A percentile compares a stretch with the other conserved stretches of the same genome.
Conservation (phyloP, 2,329 filamentous ascomycete species). For the Zasmidium angulare region DNA sequence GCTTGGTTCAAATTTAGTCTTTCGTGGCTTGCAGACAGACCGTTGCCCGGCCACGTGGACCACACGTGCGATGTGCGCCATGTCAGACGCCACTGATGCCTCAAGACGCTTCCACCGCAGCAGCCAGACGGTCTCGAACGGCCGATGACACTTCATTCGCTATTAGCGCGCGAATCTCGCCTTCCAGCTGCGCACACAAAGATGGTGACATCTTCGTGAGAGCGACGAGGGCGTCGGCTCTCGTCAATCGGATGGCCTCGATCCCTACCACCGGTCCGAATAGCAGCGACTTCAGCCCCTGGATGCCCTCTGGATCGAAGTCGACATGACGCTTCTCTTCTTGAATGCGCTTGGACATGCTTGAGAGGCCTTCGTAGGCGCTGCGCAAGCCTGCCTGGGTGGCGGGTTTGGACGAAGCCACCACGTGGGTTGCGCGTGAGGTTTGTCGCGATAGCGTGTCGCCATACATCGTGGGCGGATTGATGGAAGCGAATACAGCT, state of each 20-base stretch:
- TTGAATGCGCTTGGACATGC: constrained; percentile 14
- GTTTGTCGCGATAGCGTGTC: constrained; percentile 17
- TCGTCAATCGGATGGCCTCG: constrained; percentile 30
- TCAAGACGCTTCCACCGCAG: neutral
- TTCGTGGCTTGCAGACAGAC: neutral
- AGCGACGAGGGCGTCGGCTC: constrained; percentile 30
- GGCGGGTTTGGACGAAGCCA: constrained; percentile 17
- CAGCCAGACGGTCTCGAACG: constrained; percentile 21
- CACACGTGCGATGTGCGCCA: neutral
- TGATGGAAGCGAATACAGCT: constrained; percentile 32
- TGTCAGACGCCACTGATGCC: neutral
- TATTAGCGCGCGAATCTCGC: constrained; percentile 19
- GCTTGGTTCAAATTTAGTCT: neutral
- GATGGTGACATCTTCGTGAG: constrained; percentile 18
- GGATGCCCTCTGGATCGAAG: constrained; percentile 7
- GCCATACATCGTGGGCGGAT: constrained; percentile 23
- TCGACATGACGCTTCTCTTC: constrained; percentile 6
- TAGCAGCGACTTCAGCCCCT: constrained; percentile 25
- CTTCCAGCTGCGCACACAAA: constrained; percentile 17
- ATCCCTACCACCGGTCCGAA: constrained; percentile 27
- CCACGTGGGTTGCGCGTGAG: constrained; percentile 18
- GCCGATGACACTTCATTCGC: constrained; percentile 23
- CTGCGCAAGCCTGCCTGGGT: constrained; percentile 22
- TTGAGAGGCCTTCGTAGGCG: constrained; percentile 24
- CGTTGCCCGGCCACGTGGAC: neutral